Evolutionary conservation across 169 alveolate genomes (phyloP).

Genomic region (Eimeria falciformis): DNA sequence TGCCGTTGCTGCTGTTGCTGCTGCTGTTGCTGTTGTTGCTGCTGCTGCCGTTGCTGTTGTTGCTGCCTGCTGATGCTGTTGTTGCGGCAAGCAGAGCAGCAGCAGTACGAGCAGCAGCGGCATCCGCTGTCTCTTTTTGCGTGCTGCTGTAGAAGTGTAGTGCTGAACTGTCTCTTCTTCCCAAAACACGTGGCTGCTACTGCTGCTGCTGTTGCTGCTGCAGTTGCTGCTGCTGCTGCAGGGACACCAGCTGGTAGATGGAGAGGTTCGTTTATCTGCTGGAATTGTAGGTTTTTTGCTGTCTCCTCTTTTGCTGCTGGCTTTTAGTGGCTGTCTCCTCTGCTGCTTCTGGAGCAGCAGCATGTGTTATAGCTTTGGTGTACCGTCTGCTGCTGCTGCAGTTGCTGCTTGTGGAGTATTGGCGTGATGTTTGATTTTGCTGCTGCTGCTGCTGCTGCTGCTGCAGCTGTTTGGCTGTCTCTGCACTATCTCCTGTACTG

Average conservation of each 20-base stretch:
- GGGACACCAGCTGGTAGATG: neutral
- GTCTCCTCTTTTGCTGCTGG: neutral
- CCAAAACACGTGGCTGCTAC: conserved; percentile 11
- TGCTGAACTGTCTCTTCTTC: too few species aligned
- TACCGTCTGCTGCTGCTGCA: neutral
- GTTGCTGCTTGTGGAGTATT: neutral
- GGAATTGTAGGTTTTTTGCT: neutral
- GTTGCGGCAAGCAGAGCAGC: neutral
- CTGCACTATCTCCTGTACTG: conserved; percentile 15
- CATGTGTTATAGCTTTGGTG: neutral
- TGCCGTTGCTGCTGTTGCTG: neutral
- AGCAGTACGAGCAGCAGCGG: neutral
- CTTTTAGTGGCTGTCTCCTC: neutral
- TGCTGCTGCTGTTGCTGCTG: neutral
- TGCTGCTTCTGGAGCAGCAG: neutral
- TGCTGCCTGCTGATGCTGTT: conserved; percentile 12
- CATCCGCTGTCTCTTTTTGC: neutral
- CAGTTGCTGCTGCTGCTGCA: conserved; percentile 28
- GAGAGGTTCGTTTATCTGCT: neutral
- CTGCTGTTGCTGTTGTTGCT: neutral
- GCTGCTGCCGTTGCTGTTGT: neutral
- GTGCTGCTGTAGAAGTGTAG: neutral
- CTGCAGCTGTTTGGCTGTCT: conserved; percentile 27
- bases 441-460: conserved; percentile 4
- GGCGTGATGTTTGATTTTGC: neutral